Conservation (phyloP, 176 grass and related monocot genomes). For the Aegilops umbellulata region DNA sequence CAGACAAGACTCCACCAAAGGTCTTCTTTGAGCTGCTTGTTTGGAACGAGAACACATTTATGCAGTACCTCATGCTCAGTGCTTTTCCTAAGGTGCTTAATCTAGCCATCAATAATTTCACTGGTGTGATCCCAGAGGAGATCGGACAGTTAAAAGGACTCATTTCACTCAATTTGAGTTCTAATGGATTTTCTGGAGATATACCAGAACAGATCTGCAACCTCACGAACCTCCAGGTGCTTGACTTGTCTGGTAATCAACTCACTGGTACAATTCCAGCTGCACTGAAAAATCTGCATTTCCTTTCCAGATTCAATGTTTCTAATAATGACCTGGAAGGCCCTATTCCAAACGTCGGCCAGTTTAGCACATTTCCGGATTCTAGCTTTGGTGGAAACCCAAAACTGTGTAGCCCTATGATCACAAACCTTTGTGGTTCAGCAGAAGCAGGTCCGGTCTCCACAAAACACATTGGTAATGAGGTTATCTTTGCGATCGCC, state of each 20-base stretch:
- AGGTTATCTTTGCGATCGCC: background rate
- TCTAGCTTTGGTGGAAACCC: slow-evolving; percentile 30
- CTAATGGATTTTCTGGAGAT: slow-evolving; percentile 20
- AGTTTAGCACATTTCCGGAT: slow-evolving; percentile 23
- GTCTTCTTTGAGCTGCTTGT: slow-evolving; percentile 24
- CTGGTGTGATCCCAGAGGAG: slow-evolving; percentile 10
- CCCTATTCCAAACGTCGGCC: background rate
- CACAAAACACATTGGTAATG: background rate
- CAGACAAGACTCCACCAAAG: background rate
- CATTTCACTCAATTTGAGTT: slow-evolving; percentile 33
- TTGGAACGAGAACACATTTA: background rate
- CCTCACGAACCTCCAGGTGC: background rate
- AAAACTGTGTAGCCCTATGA: slow-evolving; percentile 10
- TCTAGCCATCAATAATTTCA: slow-evolving; percentile 39
- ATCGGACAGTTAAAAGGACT: slow-evolving; percentile 38
- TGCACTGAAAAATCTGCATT: background rate
- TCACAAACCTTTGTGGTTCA: background rate
- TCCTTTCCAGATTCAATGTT: slow-evolving; percentile 18
- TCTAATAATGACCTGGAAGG: slow-evolving; percentile 27
- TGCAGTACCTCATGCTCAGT: slow-evolving; percentile 9
- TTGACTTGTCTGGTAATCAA: slow-evolving; percentile 8
- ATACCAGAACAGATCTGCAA: slow-evolving; percentile 10
- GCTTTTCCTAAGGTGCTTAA: slow-evolving; percentile 29
- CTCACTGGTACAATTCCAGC: slow-evolving; percentile 25
- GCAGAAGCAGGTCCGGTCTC: background rate